Conservation (phyloP, 129 eudicot genomes). For the Flaveria sonorensis region DNA sequence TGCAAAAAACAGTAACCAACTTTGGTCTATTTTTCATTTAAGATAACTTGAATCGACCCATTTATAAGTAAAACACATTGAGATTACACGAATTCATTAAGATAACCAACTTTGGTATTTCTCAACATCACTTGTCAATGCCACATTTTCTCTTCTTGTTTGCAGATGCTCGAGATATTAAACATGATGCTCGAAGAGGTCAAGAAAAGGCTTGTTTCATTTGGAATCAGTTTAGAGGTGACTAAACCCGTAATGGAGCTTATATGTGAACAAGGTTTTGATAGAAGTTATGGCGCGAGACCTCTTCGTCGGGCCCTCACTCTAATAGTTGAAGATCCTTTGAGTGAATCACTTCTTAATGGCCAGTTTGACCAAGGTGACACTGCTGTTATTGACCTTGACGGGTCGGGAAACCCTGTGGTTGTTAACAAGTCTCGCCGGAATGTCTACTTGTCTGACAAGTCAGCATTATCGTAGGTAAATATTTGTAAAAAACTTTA, state of each 20-base stretch:
- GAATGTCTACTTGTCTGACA: slow-evolving; percentile 58
- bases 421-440: slow-evolving; percentile 51
- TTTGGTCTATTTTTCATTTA: too few species aligned
- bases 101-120: not conserved
- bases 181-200: slow-evolving; percentile 77
- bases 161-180: slow-evolving; percentile 81
- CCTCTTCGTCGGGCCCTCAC: slow-evolving; percentile 88
- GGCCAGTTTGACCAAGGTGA: slow-evolving; percentile 63
- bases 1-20: not conserved
- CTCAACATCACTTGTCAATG: not conserved
- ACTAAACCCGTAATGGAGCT: slow-evolving; percentile 64
- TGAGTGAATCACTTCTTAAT: slow-evolving; percentile 75
- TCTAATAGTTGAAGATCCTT: slow-evolving; percentile 61
- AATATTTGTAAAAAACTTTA: slow-evolving; percentile 24
- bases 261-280: slow-evolving; percentile 79
- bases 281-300: slow-evolving; percentile 81
- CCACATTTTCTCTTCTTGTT: not conserved
- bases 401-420: slow-evolving; percentile 73
- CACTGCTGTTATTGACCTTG: slow-evolving; percentile 60
- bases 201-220: slow-evolving; percentile 57
- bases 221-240: slow-evolving; percentile 68
- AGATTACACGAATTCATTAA: not conserved
- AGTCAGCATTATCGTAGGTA: slow-evolving; percentile 49
- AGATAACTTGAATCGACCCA: not conserved
- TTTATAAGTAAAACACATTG: not conserved